These are phyloP conservation scores for Russula foetens DNA, from an alignment of 768 basidiomycete genomes.

Conservation along the genomic window DNA sequence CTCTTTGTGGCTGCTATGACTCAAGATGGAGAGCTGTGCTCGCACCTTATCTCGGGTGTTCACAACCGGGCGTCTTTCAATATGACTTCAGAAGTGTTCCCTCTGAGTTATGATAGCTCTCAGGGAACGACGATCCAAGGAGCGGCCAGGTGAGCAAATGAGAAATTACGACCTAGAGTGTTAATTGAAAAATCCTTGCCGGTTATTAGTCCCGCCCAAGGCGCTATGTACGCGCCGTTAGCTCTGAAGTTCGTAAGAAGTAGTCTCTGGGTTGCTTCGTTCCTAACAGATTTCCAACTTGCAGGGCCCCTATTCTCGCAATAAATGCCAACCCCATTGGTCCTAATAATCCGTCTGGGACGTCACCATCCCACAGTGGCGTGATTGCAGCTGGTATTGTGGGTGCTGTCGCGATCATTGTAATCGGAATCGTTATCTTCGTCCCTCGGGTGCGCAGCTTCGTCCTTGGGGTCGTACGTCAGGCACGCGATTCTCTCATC, in stretches of 20 bases:
- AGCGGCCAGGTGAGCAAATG: conserved; percentile 11
- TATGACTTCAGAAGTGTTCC: conserved; percentile 1
- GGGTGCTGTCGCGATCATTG: conserved; percentile 7
- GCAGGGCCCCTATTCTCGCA: background rate
- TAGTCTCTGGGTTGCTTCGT: background rate
- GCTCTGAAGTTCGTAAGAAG: conserved; percentile 18
- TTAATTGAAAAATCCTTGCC: background rate
- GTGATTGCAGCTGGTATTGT: conserved; percentile 15
- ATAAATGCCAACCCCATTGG: too few relatives aligned
- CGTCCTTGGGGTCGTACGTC: too few relatives aligned
- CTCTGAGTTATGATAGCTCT: background rate
- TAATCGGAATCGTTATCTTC: background rate
- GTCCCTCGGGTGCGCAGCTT: too few relatives aligned
- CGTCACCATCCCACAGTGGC: background rate
- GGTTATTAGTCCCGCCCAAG: conserved; percentile 20
- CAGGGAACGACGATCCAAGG: background rate
- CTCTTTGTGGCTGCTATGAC: conserved; percentile 12
- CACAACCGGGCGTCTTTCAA: conserved; percentile 5
- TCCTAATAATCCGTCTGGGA: background rate
- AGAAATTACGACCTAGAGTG: background rate
- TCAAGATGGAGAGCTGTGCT: background rate
- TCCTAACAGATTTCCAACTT: background rate
- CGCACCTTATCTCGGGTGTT: conserved; percentile 6
- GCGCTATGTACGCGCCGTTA: conserved; percentile 22
- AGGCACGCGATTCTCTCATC: too few relatives aligned